Conservation (phyloP, 768 basidiomycete species). For the Phanerodontia chrysosporium region DNA sequence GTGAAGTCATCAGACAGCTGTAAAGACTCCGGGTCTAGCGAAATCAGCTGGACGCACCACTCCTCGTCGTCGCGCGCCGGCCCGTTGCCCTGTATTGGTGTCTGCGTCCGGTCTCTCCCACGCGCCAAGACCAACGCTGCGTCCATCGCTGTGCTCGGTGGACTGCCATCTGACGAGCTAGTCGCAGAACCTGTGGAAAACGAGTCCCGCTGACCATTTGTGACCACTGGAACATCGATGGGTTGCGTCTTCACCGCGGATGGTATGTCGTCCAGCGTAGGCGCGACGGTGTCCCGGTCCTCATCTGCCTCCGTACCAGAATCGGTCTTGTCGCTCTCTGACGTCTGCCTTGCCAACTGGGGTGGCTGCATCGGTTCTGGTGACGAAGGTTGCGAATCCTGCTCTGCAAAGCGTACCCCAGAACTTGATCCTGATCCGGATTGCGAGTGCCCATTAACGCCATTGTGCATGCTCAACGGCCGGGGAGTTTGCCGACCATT, state of each 20-base stretch:
- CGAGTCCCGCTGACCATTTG: slow-evolving; percentile 22
- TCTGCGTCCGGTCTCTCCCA: slow-evolving; percentile 49
- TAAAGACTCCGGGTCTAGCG: too few relatives aligned
- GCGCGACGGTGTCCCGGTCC: slow-evolving; percentile 13
- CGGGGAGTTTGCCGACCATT: slow-evolving; percentile 7
- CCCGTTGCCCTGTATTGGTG: slow-evolving; percentile 51
- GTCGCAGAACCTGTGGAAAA: slow-evolving; percentile 36
- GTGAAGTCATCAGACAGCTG: neutral
- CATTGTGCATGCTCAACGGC: slow-evolving; percentile 4
- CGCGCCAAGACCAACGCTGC: slow-evolving; percentile 35
- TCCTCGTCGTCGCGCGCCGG: slow-evolving; percentile 29
- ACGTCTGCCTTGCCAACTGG: neutral
- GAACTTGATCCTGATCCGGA: slow-evolving; percentile 2
- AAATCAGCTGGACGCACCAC: slow-evolving; percentile 32
- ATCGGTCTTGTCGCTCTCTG: slow-evolving; percentile 15
- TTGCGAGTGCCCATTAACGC: neutral
- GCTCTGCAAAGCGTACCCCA: slow-evolving; percentile 20
- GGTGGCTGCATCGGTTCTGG: neutral
- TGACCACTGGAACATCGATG: slow-evolving; percentile 21
- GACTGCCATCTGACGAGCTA: slow-evolving; percentile 44
- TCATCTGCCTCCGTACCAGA: slow-evolving; percentile 19
- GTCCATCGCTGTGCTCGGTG: slow-evolving; percentile 33
- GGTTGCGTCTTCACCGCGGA: slow-evolving; percentile 17
- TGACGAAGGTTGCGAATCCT: neutral
- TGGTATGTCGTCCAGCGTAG: slow-evolving; percentile 15